Evolutionary conservation across 1,284 basidiomycete genomes (phyloP), one percentile per base, ranked within the genome.

Genomic region (Papiliotrema nemorosa): DNA sequence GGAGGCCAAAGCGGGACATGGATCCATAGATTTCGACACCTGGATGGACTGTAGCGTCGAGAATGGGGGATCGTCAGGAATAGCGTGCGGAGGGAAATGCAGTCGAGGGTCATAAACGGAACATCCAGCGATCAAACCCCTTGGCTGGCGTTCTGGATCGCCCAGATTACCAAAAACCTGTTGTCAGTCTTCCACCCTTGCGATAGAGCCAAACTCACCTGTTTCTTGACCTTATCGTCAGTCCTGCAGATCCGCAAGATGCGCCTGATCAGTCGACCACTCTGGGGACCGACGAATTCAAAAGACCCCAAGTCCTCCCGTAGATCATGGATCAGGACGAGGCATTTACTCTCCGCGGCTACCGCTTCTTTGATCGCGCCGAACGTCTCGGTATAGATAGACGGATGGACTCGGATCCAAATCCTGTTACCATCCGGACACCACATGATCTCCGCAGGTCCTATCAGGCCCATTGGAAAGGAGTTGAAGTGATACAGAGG

Each of bases 281-380:
- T 80, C 64, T 85, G 85, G 1, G 87, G 87, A 2, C 91, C 91
- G 77, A 87, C 85, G 18, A 94, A 81, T 66, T 96, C 90, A 60
- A 92, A 91, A 2, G 84, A 79, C 53, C 88, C 88, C 29, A 91
- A 65, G 43, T 84, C 79, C 3, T 81, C 81, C 41, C 84, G 76
- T 42, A 90, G 67, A 68, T 91, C 86, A 3, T 79, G 77, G 12
- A 91, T 78, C 56, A 86, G 82, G 3, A 90, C 72, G 3, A 43
- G 38, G 5, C 22, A 37, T 27, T 7, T 34, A 33, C 10, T 13
- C 31, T 7, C 22, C 6, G 42, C n/a, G 9, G 16, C 26, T 24
- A 43, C 18, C 12, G 33, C 31, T 26, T 0, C 82, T 82, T 77
- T 78, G 21, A 91, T 60, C 1, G 80, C 77, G 21, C 70, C 67